Conservation (phyloP, 192 early-diverging fungal genomes). For the Coemansia furcata region DNA sequence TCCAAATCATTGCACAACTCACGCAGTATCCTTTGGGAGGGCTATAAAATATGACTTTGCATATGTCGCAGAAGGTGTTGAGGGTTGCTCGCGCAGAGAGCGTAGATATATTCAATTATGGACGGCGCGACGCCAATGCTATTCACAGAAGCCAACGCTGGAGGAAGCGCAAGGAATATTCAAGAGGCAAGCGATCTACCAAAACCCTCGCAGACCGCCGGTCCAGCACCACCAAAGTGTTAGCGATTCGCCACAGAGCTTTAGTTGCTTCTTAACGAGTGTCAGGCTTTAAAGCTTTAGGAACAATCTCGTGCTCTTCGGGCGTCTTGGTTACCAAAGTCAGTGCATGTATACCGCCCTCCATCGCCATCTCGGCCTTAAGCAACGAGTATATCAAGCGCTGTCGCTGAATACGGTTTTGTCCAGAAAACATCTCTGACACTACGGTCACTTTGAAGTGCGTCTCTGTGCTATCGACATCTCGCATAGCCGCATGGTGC, state of each 20-base stretch:
- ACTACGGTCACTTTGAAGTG: conserved; percentile 78
- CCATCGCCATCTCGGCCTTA: conserved; percentile 65
- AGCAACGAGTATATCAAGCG: conserved; percentile 67
- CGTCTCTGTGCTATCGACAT: conserved; percentile 72
- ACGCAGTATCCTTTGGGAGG: no score
- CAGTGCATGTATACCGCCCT: conserved; percentile 75
- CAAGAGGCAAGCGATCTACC: neutral
- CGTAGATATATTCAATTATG: no score
- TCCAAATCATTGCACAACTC: neutral
- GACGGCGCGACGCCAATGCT: no score
- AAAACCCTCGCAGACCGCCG: neutral
- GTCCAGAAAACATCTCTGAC: conserved; percentile 59
- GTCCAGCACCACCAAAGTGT: neutral
- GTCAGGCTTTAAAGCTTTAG: neutral
- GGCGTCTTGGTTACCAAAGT: conserved; percentile 75
- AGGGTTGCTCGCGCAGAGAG: no score
- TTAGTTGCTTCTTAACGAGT: neutral
- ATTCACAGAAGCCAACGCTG: no score
- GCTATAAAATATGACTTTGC: no score
- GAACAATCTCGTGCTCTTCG: conserved; percentile 36
- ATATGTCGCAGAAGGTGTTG: no score
- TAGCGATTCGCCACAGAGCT: neutral
- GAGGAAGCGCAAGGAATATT: no score
- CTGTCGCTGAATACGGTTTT: conserved; percentile 61
- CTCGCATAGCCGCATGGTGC: conserved; percentile 84